phyloP scores from a whole-genome alignment of 371 early-diverging fungal genomes.

The Rhizopus arrhizus region DNA sequence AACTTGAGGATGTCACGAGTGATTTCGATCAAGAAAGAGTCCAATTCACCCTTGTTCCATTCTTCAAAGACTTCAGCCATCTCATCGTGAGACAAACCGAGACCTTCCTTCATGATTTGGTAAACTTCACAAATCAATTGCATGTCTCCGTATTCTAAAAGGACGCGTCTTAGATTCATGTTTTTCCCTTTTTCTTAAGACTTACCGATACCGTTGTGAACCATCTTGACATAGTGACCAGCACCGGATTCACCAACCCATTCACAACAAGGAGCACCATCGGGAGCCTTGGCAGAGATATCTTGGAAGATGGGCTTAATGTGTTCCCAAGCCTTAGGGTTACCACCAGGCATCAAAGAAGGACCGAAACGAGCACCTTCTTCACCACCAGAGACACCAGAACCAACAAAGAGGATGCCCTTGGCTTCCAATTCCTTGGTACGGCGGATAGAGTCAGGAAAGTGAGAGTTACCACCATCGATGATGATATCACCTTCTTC shows the following conservation, averaged over 20 bases:
- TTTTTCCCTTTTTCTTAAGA: not conserved
- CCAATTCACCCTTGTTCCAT: conserved; percentile 96
- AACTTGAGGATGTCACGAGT: conserved; percentile 90
- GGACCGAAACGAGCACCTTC: conserved; percentile 99
- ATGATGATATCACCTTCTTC: conserved; percentile 96
- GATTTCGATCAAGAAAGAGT: conserved; percentile 98
- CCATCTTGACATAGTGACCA: conserved; percentile 99
- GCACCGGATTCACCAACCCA: conserved; percentile 99
- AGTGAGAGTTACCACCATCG: conserved; percentile 99
- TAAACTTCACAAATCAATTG: conserved; percentile 98
- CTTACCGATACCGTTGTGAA: conserved; percentile 97
- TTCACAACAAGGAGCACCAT: conserved; percentile 96
- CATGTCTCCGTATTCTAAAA: conserved; percentile 98
- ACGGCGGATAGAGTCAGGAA: conserved; percentile 95
- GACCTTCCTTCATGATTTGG: conserved; percentile 85
- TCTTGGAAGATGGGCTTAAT: conserved; percentile 95
- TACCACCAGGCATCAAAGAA: conserved; percentile 99
- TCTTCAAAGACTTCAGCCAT: conserved; percentile 86
- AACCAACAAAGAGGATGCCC: conserved; percentile 94
- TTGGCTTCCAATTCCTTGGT: conserved; percentile 82
- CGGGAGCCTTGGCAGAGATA: conserved; percentile 88
- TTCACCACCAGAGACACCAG: conserved; percentile 99
- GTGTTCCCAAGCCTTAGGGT: conserved; percentile 88
- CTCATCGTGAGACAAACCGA: conserved; percentile 82
- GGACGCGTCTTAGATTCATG: not conserved